A percentile compares a stretch with the other conserved stretches of the same genome.
These are phyloP conservation scores for Agarophyton chilense DNA, from an alignment of 23 red algal species.

Conservation along the genomic window DNA sequence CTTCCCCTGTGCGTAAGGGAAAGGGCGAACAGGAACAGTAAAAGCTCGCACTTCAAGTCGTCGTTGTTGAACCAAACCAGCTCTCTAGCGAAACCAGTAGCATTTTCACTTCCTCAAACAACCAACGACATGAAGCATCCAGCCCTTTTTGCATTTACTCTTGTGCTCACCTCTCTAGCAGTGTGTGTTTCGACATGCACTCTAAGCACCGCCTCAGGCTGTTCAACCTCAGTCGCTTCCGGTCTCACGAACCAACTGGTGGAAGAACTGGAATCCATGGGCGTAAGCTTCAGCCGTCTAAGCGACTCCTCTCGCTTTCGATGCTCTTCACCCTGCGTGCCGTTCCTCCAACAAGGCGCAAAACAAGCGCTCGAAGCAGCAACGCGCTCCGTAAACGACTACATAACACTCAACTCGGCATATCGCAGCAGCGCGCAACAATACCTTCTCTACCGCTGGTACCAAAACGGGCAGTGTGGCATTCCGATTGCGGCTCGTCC, in stretches of 20 bases:
- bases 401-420: constrained; percentile 8
- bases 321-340: constrained; percentile 8
- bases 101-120: no score
- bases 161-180: no score
- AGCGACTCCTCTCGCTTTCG: background rate
- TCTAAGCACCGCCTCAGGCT: background rate
- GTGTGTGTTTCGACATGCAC: background rate
- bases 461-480: constrained; percentile 5
- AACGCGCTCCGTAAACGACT: background rate
- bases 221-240: background rate
- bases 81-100: no score
- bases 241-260: constrained; percentile 28
- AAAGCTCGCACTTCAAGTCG: no score
- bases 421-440: constrained; percentile 43
- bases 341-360: background rate
- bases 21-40: no score
- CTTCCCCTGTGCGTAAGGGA: no score
- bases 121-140: no score
- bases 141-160: no score
- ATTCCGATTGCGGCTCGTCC: background rate
- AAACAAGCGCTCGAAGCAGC: background rate
- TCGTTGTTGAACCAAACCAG: no score
- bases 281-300: background rate
- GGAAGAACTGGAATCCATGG: background rate
- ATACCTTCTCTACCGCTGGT: constrained; percentile 18